phyloP scores from a whole-genome alignment of 2,329 filamentous ascomycete species.

The Colletotrichum melonis region DNA sequence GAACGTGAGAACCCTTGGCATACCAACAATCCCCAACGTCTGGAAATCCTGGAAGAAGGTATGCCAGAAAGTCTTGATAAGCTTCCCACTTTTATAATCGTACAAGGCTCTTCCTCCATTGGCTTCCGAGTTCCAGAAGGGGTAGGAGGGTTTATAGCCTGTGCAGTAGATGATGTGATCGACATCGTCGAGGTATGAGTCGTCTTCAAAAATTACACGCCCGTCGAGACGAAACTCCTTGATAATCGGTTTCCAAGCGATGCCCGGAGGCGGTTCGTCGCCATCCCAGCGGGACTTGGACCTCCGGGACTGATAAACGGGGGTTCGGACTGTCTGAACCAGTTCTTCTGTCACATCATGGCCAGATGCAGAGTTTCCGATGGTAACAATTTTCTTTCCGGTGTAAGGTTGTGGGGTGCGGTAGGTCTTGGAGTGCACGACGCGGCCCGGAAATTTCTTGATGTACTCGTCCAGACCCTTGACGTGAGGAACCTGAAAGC shows the following conservation, averaged over 20 bases:
- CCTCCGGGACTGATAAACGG: constrained; percentile 64
- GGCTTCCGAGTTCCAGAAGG: constrained; percentile 58
- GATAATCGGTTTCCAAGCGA: constrained; percentile 66
- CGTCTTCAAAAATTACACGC: constrained; percentile 55
- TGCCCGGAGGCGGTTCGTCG: constrained; percentile 54
- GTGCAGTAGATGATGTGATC: constrained; percentile 56
- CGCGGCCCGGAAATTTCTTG: constrained; percentile 50
- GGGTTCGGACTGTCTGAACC: constrained; percentile 47
- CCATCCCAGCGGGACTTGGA: constrained; percentile 63
- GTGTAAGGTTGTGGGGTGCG: constrained; percentile 50
- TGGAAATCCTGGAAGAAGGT: constrained; percentile 62
- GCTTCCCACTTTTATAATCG: constrained; percentile 58
- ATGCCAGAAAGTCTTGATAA: constrained; percentile 61
- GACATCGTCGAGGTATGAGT: constrained; percentile 46
- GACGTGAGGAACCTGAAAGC: constrained; percentile 56
- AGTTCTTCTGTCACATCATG: constrained; percentile 54
- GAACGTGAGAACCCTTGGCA: constrained; percentile 64
- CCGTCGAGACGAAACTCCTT: constrained; percentile 54
- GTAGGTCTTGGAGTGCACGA: constrained; percentile 59
- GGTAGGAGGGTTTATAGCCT: constrained; percentile 55
- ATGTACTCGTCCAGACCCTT: constrained; percentile 54
- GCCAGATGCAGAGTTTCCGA: constrained; percentile 59
- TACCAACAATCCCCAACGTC: constrained; percentile 62
- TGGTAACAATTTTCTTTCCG: constrained; percentile 48
- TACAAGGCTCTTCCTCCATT: constrained; percentile 59